Conservation (phyloP, 192 early-diverging fungal species). For the Pilobolus umbonatus region DNA sequence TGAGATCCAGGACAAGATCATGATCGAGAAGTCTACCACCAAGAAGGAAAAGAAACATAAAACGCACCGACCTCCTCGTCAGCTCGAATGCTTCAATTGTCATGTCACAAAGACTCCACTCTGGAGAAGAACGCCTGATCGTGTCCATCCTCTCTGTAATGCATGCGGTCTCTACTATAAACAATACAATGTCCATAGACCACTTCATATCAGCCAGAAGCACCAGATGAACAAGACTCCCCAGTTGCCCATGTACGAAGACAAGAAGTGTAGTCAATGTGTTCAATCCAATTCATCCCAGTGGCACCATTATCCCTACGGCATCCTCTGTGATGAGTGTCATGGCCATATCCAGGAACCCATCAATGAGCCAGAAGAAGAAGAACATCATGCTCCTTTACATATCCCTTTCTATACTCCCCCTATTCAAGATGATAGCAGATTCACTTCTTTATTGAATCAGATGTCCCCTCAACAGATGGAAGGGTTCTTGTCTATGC, state of each 20-base stretch:
- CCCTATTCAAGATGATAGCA: no score
- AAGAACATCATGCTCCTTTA: no score
- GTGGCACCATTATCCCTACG: no score
- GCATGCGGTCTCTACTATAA: constrained; percentile 96
- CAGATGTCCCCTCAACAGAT: constrained; percentile 48
- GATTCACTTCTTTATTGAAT: constrained; percentile 24
- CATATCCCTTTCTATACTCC: no score
- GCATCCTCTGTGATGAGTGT: no score
- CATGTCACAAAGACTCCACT: constrained; percentile 84
- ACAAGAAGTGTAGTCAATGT: no score
- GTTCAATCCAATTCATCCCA: no score
- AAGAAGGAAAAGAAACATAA: constrained; percentile 8
- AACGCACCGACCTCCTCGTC: constrained; percentile 31
- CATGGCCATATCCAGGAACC: no score
- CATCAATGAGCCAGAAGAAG: no score
- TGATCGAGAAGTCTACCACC: neutral
- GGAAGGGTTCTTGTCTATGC: constrained; percentile 46
- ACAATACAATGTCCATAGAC: constrained; percentile 81
- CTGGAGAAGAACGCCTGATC: constrained; percentile 79
- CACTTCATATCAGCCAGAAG: constrained; percentile 42
- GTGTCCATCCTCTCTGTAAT: constrained; percentile 85
- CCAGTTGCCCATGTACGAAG: no score
- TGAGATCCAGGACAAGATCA: no score
- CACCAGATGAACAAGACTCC: constrained; percentile 5
- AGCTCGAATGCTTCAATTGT: constrained; percentile 62